These are phyloP conservation scores for Chamaecrista fasciculata DNA, from an alignment of 306 rosid species.

Conservation along the genomic window DNA sequence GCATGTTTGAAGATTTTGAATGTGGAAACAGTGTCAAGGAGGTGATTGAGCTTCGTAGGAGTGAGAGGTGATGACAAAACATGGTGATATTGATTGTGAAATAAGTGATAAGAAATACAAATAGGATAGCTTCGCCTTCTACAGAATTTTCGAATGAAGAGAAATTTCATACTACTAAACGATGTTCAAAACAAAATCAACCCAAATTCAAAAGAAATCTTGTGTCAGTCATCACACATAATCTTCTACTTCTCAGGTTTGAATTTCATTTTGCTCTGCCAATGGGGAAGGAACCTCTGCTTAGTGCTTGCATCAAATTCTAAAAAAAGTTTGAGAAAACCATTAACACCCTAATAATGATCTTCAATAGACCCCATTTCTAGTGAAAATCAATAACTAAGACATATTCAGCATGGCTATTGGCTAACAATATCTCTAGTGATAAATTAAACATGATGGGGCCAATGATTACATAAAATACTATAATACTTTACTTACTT, in stretches of 20 bases:
- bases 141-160: background rate
- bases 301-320: background rate
- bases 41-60: slow-evolving; percentile 29
- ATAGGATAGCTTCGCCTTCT: background rate
- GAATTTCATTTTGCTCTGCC: no score
- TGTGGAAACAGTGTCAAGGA: slow-evolving; percentile 19
- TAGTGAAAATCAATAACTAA: background rate
- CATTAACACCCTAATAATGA: background rate
- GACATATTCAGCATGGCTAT: background rate
- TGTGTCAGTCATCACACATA: background rate
- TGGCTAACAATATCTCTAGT: background rate
- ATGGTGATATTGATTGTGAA: background rate
- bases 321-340: background rate
- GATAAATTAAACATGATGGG: background rate
- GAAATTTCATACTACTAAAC: slow-evolving; percentile 22
- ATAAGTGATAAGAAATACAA: background rate
- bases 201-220: background rate
- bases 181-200: background rate
- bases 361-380: background rate
- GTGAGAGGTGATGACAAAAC: slow-evolving; percentile 20
- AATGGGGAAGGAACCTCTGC: background rate
- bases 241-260: background rate
- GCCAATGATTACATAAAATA: background rate
- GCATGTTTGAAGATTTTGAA: slow-evolving; percentile 34
- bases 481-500: background rate